A percentile compares a stretch with the other conserved stretches of the same genome.
phyloP scores from a whole-genome alignment of 306 rosid species.

The Parietaria judaica region DNA sequence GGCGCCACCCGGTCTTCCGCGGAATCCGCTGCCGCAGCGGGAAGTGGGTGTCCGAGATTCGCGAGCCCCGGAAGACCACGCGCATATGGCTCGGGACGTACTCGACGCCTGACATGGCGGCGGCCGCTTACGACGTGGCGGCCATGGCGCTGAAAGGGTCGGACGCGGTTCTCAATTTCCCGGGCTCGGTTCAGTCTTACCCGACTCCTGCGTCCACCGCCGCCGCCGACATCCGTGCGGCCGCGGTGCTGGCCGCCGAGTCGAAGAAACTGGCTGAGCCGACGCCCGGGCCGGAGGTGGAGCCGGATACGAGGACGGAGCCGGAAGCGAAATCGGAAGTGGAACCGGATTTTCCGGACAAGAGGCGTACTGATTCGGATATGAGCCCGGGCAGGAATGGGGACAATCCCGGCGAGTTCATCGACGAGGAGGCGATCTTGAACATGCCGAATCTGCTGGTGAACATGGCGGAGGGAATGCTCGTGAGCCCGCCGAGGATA shows the following conservation, averaged over 20 bases:
- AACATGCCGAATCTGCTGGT: slow-evolving; percentile 48
- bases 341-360: slow-evolving; percentile 1
- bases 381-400: not conserved
- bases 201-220: slow-evolving; percentile 66
- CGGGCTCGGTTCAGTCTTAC: slow-evolving; percentile 35
- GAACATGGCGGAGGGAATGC: slow-evolving; percentile 53
- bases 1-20: slow-evolving; percentile 36
- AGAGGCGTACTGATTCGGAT: not conserved
- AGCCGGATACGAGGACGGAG: not conserved
- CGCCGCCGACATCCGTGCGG: slow-evolving; percentile 53
- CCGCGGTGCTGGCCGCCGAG: slow-evolving; percentile 73
- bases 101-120: slow-evolving; percentile 78
- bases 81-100: slow-evolving; percentile 96
- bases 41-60: slow-evolving; percentile 93
- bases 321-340: too few relatives aligned
- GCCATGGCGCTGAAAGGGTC: slow-evolving; percentile 80
- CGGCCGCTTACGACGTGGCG: slow-evolving; percentile 91
- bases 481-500: slow-evolving; percentile 41
- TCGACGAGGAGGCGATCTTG: slow-evolving; percentile 35
- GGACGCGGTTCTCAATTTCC: slow-evolving; percentile 60
- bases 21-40: slow-evolving; percentile 75
- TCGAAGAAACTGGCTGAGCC: slow-evolving; percentile 12
- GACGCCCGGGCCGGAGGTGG: not conserved
- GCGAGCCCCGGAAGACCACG: slow-evolving; percentile 81
- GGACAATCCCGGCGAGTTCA: slow-evolving; percentile 7